Conservation (phyloP, 441 rosid species). For the Adansonia rubrostipa region DNA sequence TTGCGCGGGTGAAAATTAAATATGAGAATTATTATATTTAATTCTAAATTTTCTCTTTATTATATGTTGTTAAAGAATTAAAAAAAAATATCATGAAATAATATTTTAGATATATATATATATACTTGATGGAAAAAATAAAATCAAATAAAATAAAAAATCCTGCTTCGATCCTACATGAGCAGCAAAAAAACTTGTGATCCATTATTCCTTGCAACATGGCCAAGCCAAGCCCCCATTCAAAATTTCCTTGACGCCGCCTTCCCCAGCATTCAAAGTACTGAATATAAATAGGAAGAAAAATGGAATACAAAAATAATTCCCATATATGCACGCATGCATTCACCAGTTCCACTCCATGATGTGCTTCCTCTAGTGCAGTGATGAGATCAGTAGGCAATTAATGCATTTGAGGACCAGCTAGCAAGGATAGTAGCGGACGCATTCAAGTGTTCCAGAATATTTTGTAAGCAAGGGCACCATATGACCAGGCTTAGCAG, state of each 20-base stretch:
- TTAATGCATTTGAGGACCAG: not conserved
- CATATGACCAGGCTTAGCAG: slow-evolving; percentile 34
- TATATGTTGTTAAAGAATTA: too few relatives aligned
- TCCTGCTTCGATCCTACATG: not conserved
- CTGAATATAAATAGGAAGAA: not conserved
- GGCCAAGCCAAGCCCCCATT: not conserved
- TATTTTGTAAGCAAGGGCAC: slow-evolving; percentile 43
- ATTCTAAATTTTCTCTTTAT: too few relatives aligned
- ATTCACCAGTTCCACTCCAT: not conserved
- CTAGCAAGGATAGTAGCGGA: slow-evolving; percentile 35
- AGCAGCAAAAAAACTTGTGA: not conserved
- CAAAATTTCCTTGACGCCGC: not conserved
- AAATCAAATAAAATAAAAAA: not conserved
- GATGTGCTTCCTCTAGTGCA: not conserved
- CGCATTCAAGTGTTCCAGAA: slow-evolving; percentile 50
- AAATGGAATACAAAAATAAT: not conserved
- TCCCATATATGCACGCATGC: not conserved
- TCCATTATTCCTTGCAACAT: not conserved
- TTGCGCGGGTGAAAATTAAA: too few relatives aligned
- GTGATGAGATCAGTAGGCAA: not conserved
- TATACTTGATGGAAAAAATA: too few relatives aligned
- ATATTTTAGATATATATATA: too few relatives aligned
- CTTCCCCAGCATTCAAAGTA: not conserved
- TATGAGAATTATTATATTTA: too few relatives aligned
- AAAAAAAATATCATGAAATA: too few relatives aligned